Conservation (phyloP, 2,329 filamentous ascomycete genomes). For the Alternaria sp. region DNA sequence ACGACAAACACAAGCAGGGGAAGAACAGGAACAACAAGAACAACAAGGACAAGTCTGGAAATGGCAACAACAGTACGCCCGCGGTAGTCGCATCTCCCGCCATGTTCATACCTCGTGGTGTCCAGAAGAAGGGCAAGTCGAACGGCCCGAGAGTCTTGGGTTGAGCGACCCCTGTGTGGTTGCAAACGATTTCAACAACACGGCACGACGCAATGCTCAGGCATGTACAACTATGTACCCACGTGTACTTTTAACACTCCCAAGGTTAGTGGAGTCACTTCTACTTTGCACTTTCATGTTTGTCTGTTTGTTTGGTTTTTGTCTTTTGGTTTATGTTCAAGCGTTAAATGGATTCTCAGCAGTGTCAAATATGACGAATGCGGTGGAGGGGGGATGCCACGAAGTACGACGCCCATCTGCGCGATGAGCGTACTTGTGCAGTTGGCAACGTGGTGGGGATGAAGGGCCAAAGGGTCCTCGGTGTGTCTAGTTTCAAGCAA, state of each 20-base stretch:
- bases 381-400: too few relatives aligned
- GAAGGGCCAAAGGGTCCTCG: neutral
- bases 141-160: slow-evolving; percentile 35
- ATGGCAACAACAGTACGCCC: slow-evolving; percentile 11
- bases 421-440: neutral
- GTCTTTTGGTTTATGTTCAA: neutral
- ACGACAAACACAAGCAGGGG: slow-evolving; percentile 47
- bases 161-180: slow-evolving; percentile 14
- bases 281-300: neutral
- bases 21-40: slow-evolving; percentile 59
- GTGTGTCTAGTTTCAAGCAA: neutral
- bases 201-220: neutral
- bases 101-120: slow-evolving; percentile 35
- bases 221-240: neutral
- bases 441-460: neutral
- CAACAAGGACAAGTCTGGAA: slow-evolving; percentile 34
- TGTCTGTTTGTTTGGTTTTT: too few relatives aligned
- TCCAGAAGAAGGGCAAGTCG: slow-evolving; percentile 44
- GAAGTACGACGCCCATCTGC: neutral
- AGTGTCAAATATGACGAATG: neutral
- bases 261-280: slow-evolving; percentile 4
- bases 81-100: slow-evolving; percentile 22
- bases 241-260: neutral
- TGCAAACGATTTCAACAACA: neutral
- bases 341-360: neutral